phyloP scores from a whole-genome alignment of 805 yeast species.

The Saccharomycopsis lassenensis region DNA sequence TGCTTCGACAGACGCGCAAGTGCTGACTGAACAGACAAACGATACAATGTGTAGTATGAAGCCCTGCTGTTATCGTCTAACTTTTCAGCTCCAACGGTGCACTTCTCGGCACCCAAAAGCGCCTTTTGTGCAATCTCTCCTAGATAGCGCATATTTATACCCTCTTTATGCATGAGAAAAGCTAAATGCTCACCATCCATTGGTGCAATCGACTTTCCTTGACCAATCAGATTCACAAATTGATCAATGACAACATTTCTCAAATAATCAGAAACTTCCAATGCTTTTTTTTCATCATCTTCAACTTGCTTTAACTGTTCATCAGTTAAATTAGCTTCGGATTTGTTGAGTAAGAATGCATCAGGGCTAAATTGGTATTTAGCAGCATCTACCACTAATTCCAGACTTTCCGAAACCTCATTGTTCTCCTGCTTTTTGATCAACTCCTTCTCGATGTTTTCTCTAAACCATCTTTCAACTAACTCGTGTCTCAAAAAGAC shows the following conservation, averaged over 20 bases:
- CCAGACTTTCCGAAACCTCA: conserved; percentile 33
- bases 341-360: conserved; percentile 41
- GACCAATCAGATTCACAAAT: conserved; percentile 42
- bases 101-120: too few species aligned
- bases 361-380: conserved; percentile 68
- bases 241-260: conserved; percentile 48
- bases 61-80: conserved; percentile 2
- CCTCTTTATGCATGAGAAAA: conserved; percentile 57
- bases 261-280: conserved; percentile 59
- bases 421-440: conserved; percentile 26
- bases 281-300: conserved; percentile 48
- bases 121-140: conserved; percentile 45
- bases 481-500: conserved; percentile 78
- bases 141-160: conserved; percentile 83
- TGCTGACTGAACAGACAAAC: conserved; percentile 40
- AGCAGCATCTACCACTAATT: conserved; percentile 41
- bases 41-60: conserved; percentile 18
- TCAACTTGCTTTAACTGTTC: conserved; percentile 27
- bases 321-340: conserved; percentile 27
- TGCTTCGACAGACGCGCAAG: conserved; percentile 75
- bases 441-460: conserved; percentile 45
- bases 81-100: conserved; percentile 18
- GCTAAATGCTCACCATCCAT: conserved; percentile 74
- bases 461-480: conserved; percentile 80
- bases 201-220: conserved; percentile 47